Percentiles rank a stretch among this genome's conserved stretches.
These are phyloP conservation scores for Sclerospora graminicola DNA, from an alignment of 352 stramenopile species.

Conservation along the genomic window DNA sequence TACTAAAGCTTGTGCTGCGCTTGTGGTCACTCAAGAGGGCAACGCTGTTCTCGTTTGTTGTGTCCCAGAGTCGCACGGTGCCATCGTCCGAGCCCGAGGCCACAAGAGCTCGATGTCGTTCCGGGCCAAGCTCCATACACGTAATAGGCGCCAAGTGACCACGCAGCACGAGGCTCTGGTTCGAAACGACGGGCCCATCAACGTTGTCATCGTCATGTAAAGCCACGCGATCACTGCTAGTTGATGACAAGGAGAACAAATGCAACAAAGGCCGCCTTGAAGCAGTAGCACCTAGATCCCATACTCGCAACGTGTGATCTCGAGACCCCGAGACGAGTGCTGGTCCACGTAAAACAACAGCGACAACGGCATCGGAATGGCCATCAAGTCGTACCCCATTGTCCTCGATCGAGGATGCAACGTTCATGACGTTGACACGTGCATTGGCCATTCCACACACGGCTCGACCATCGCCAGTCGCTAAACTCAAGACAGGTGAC, in stretches of 20 bases:
- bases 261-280: slow-evolving; percentile 52
- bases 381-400: slow-evolving; percentile 39
- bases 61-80: slow-evolving; percentile 70
- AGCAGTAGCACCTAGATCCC: slow-evolving; percentile 51
- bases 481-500: slow-evolving; percentile 45
- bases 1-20: too few species aligned
- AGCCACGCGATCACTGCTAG: not conserved
- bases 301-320: slow-evolving; percentile 62
- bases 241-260: slow-evolving; percentile 37
- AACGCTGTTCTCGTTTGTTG: slow-evolving; percentile 44
- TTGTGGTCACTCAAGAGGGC: slow-evolving; percentile 37
- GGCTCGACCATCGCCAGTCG: slow-evolving; percentile 36
- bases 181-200: slow-evolving; percentile 44
- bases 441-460: slow-evolving; percentile 39
- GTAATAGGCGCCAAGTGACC: slow-evolving; percentile 53
- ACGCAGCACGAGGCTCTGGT: slow-evolving; percentile 48
- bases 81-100: slow-evolving; percentile 58
- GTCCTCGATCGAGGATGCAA: slow-evolving; percentile 16
- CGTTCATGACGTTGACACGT: slow-evolving; percentile 32
- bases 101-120: slow-evolving; percentile 48
- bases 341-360: slow-evolving; percentile 47
- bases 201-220: slow-evolving; percentile 23
- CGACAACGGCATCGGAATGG: slow-evolving; percentile 41
- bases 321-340: slow-evolving; percentile 56
- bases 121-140: slow-evolving; percentile 63